Evolutionary conservation across 768 basidiomycete species (phyloP).

Genomic region (Panellus pusillus): DNA sequence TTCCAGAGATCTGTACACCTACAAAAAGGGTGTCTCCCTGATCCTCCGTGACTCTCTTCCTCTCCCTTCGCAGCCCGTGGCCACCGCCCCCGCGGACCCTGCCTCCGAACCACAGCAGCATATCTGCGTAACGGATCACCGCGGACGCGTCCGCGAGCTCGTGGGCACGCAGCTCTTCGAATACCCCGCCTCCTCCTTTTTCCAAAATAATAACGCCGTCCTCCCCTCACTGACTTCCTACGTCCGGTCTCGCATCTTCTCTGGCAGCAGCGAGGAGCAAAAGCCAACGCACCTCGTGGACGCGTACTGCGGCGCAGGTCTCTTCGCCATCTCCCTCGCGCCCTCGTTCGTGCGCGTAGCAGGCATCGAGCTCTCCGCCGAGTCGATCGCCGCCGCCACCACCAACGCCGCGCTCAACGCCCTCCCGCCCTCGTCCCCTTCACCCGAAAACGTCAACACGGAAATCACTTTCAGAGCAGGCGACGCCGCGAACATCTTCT

Average conservation of each 20-base stretch:
- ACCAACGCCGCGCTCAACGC: constrained; percentile 66
- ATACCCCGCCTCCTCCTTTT: constrained; percentile 87
- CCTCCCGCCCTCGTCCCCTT: constrained; percentile 35
- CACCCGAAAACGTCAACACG: constrained; percentile 18
- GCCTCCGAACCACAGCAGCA: constrained; percentile 52
- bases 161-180: constrained; percentile 84
- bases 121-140: constrained; percentile 83
- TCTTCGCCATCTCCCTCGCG: constrained; percentile 85
- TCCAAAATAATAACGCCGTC: constrained; percentile 98
- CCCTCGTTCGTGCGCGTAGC: constrained; percentile 72
- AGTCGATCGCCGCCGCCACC: constrained; percentile 68
- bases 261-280: constrained; percentile 19
- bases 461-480: constrained; percentile 75
- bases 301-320: constrained; percentile 88
- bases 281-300: constrained; percentile 87
- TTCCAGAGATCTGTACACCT: constrained; percentile 71
- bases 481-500: constrained; percentile 86
- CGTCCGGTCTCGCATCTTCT: constrained; percentile 72
- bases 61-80: constrained; percentile 20
- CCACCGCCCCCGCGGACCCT: constrained; percentile 34
- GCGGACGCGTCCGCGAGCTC: constrained; percentile 75
- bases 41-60: constrained; percentile 82
- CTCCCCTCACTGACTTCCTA: constrained; percentile 82
- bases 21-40: constrained; percentile 86
- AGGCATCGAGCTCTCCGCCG: constrained; percentile 83